Percentiles rank a stretch among this genome's conserved stretches.
phyloP scores from a whole-genome alignment of 441 rosid genomes.

The Heliophila coronopifolia region DNA sequence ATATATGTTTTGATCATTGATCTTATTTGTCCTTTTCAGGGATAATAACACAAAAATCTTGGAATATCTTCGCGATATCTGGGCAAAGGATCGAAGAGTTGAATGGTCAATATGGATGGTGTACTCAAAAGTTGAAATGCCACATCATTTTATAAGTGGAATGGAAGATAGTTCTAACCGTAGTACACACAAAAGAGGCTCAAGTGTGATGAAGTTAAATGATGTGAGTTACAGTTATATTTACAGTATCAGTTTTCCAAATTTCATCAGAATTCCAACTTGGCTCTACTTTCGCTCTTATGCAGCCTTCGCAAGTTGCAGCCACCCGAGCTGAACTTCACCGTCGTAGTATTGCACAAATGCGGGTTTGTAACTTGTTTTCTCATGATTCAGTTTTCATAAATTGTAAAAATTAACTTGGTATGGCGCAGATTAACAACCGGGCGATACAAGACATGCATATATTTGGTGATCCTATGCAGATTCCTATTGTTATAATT shows the following conservation, averaged over 20 bases:
- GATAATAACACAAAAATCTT: constrained; percentile 52
- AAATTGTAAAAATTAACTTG: neutral
- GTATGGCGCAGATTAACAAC: constrained; percentile 66
- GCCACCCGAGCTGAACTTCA: constrained; percentile 90
- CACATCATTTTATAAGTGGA: constrained; percentile 78
- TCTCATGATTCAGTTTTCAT: neutral
- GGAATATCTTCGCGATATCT: constrained; percentile 54
- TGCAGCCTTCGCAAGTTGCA: constrained; percentile 80
- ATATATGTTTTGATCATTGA: neutral
- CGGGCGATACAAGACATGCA: constrained; percentile 85
- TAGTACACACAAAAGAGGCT: constrained; percentile 45
- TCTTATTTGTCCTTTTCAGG: constrained; percentile 36
- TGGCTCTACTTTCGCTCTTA: constrained; percentile 16
- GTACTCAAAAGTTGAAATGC: constrained; percentile 90
- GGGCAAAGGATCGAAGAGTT: constrained; percentile 81
- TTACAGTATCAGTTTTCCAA: constrained; percentile 1
- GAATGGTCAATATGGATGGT: constrained; percentile 99
- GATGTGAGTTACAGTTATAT: constrained; percentile 50
- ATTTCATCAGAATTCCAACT: neutral
- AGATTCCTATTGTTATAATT: constrained; percentile 70
- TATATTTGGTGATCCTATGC: constrained; percentile 73
- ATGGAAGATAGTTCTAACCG: constrained; percentile 49
- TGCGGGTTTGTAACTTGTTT: constrained; percentile 56
- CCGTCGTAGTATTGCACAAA: constrained; percentile 87
- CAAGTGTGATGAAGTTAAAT: constrained; percentile 53